Base-by-base conservation (phyloP, 495 filamentous ascomycete species). In the Annulohypoxylon stygium region DNA sequence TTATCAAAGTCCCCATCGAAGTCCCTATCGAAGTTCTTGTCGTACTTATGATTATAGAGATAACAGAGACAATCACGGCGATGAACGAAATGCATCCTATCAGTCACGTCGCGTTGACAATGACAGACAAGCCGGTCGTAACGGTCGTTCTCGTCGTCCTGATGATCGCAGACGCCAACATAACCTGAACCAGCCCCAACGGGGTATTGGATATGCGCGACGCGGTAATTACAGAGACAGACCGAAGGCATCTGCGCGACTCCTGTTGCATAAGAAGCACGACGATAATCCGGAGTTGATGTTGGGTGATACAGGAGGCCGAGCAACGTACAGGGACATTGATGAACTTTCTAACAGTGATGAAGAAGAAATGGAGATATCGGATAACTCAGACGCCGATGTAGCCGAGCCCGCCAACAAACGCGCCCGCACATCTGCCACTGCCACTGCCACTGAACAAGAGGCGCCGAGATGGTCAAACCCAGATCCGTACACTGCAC, bases 401-500 rank as follows among this genome's bases (percentile, higher is more conserved):
- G 60, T 74, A 41, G 82, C 81, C 12, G 83, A 86, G 33, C 89
- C 88, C 47, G 84, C 82, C 0, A 65, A 82, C 18, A 88, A 88
- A 60, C 72, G 83, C n/a, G 79, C 76, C 0, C 82, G 88, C n/a
- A 75, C 78, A 11, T 71, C 71, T 7, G 68, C 57, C 11, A 71
- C 80, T 8, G 65, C 79, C 9, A 80, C 85, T 26, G 25, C 61
- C 0, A 36, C 67, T 57, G 85, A 84, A 50, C 73, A 84, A 69
- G 80, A 75, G 69, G 65, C 79, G 2, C 93, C 93, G 0, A 92
- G 90, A 79, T 98, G 94, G 94, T 97, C 93, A 1, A 98, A 98
- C 74, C 93, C 94, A 3, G 94, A 98, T 80, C 93, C 93, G 0
- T 98, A 97, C 81, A 96, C 92, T 3, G 90, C 85, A 2, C 82